phyloP scores from a whole-genome alignment of 1,284 basidiomycete species.

The Fomitopsis schrenkii region DNA sequence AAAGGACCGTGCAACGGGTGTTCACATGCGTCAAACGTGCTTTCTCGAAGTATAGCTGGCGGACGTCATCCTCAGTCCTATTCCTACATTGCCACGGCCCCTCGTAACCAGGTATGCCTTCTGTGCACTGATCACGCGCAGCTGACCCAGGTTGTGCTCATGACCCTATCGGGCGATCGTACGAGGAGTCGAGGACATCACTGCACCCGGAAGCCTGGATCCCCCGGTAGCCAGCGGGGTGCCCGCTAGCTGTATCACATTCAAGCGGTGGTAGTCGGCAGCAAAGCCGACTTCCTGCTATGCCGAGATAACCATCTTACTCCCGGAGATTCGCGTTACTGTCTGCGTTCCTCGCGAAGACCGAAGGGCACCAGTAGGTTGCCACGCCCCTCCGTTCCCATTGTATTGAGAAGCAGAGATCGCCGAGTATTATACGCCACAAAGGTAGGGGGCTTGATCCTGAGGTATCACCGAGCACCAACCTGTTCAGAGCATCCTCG shows the following conservation, averaged over 20 bases:
- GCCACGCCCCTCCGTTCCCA: background rate
- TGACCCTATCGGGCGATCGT: background rate
- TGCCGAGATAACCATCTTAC: background rate
- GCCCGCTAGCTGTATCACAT: background rate
- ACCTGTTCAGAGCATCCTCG: background rate
- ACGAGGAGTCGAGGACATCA: background rate
- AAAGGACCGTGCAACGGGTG: no score
- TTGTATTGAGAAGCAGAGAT: slow-evolving; percentile 1
- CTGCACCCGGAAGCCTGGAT: background rate
- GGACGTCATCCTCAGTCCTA: background rate
- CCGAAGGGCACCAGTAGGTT: background rate
- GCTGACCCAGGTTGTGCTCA: background rate
- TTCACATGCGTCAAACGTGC: no score
- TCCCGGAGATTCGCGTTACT: background rate
- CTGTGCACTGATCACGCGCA: background rate
- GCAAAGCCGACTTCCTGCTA: background rate
- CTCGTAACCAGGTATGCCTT: background rate
- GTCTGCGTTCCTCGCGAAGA: background rate
- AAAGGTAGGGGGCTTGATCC: background rate
- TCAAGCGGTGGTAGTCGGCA: background rate
- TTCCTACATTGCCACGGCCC: background rate
- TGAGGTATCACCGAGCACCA: slow-evolving; percentile 1
- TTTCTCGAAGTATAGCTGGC: no score
- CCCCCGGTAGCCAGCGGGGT: background rate
- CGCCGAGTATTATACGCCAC: slow-evolving; percentile 2